phyloP scores from a whole-genome alignment of 2,329 filamentous ascomycete genomes.

The Colletotrichum karsti region DNA sequence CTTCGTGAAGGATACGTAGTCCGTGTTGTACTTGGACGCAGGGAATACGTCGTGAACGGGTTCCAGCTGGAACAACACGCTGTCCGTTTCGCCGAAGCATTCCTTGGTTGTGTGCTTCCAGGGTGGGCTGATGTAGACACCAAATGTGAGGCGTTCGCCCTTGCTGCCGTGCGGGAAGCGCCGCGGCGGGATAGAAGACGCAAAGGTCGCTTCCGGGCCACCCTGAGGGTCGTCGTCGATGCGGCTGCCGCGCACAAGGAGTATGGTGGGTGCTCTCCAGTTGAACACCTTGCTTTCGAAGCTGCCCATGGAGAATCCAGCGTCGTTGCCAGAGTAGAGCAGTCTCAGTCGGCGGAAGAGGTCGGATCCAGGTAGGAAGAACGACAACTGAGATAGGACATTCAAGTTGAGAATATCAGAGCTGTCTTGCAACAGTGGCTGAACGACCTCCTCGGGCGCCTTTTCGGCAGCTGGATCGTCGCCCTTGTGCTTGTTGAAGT shows the following conservation, averaged over 20 bases:
- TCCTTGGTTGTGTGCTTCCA: constrained; percentile 76
- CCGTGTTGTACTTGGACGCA: constrained; percentile 69
- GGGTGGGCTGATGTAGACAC: constrained; percentile 71
- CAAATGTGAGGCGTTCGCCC: constrained; percentile 67
- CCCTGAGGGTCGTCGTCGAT: constrained; percentile 57
- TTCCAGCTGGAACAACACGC: constrained; percentile 75
- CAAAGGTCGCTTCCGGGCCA: constrained; percentile 64
- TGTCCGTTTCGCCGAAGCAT: constrained; percentile 72
- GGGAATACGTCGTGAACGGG: constrained; percentile 77
- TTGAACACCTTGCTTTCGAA: constrained; percentile 81
- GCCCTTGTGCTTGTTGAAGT: constrained; percentile 65
- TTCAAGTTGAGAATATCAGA: constrained; percentile 73
- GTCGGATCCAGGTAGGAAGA: constrained; percentile 72
- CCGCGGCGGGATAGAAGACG: constrained; percentile 69
- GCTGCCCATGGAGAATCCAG: constrained; percentile 80
- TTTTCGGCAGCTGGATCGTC: constrained; percentile 28
- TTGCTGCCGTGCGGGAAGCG: constrained; percentile 63
- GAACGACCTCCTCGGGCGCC: constrained; percentile 38
- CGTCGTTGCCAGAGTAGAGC: constrained; percentile 74
- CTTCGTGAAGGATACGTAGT: constrained; percentile 75
- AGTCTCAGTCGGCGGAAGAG: constrained; percentile 73
- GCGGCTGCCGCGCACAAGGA: constrained; percentile 72
- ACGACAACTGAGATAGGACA: constrained; percentile 74
- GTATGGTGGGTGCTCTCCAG: constrained; percentile 78
- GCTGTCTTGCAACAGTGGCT: constrained; percentile 58